A percentile compares a stretch with the other conserved stretches of the same genome.
Evolutionary conservation across 257 asterid species (phyloP).

Genomic region (Plantago major): DNA sequence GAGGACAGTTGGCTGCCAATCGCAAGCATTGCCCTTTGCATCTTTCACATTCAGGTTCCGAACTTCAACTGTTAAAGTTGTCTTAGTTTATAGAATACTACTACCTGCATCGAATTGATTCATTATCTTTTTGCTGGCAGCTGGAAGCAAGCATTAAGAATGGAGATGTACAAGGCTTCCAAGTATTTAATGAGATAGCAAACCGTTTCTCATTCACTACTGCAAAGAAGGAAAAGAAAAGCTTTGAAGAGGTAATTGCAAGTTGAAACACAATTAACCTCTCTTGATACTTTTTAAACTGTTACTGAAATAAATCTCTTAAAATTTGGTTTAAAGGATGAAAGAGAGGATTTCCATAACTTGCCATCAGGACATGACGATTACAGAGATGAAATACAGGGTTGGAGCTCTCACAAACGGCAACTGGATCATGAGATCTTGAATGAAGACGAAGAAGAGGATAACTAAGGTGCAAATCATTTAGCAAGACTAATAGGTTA

Average conservation of each 20-base stretch:
- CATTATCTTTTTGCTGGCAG: slow-evolving; percentile 39
- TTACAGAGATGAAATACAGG: slow-evolving; percentile 29
- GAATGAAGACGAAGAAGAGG: slow-evolving; percentile 31
- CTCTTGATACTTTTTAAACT: slow-evolving; percentile 1
- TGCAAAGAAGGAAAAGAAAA: slow-evolving; percentile 24
- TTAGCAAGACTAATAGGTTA: not conserved
- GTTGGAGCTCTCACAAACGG: slow-evolving; percentile 29
- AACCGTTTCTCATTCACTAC: slow-evolving; percentile 29
- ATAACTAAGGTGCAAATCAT: slow-evolving; percentile 14
- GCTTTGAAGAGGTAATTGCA: slow-evolving; percentile 42
- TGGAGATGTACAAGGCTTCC: slow-evolving; percentile 71
- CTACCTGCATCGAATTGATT: not conserved
- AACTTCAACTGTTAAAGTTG: not conserved
- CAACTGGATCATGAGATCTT: slow-evolving; percentile 17
- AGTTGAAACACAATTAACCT: slow-evolving; percentile 8
- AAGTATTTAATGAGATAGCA: slow-evolving; percentile 38
- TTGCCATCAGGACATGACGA: slow-evolving; percentile 31
- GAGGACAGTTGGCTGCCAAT: slow-evolving; percentile 98
- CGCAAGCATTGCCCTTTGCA: slow-evolving; percentile 86
- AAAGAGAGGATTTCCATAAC: slow-evolving; percentile 23
- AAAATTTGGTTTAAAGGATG: slow-evolving; percentile 27
- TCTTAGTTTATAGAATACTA: slow-evolving; percentile 2
- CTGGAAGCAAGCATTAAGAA: slow-evolving; percentile 65
- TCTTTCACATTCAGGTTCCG: slow-evolving; percentile 77
- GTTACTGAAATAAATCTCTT: slow-evolving; percentile 19